Conservation (phyloP, 106 monocot genomes). For the Dioscorea zingiberensis region DNA sequence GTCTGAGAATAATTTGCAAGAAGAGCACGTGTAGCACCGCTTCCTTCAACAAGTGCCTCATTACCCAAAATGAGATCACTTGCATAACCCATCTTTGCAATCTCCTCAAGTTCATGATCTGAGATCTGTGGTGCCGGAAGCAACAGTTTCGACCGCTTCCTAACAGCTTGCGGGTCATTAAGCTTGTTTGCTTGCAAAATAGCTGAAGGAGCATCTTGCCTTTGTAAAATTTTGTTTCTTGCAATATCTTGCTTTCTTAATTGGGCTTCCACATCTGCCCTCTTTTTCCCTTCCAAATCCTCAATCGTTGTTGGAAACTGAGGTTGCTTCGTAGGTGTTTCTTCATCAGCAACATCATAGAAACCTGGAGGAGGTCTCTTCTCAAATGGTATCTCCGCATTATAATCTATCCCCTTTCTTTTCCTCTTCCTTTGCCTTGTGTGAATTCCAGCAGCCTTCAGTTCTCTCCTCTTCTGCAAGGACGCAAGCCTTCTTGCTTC, state of each 20-base stretch:
- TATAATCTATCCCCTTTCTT: constrained; percentile 95
- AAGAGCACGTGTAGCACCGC: constrained; percentile 82
- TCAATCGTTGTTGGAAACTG: constrained; percentile 95
- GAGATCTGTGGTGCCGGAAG: constrained; percentile 96
- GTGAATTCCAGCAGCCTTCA: constrained; percentile 95
- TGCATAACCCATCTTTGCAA: constrained; percentile 92
- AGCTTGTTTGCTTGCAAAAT: constrained; percentile 93
- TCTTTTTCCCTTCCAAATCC: constrained; percentile 92
- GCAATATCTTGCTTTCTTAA: constrained; percentile 93
- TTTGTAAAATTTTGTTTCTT: constrained; percentile 86
- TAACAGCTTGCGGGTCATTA: constrained; percentile 92
- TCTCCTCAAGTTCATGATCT: constrained; percentile 92
- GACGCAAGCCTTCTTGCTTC: constrained; percentile 98
- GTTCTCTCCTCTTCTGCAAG: constrained; percentile 88
- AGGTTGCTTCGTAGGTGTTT: constrained; percentile 43
- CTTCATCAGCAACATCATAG: constrained; percentile 79
- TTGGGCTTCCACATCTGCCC: constrained; percentile 82
- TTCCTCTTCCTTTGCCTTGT: constrained; percentile 76
- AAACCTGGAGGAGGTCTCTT: constrained; percentile 97
- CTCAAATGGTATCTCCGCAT: constrained; percentile 98
- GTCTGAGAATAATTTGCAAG: constrained; percentile 94
- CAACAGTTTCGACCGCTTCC: constrained; percentile 91
- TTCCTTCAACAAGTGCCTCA: constrained; percentile 70
- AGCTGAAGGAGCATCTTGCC: constrained; percentile 90
- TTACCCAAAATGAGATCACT: constrained; percentile 54